Evolutionary conservation across 306 rosid species (phyloP).

Genomic region (Quercus cerris): DNA sequence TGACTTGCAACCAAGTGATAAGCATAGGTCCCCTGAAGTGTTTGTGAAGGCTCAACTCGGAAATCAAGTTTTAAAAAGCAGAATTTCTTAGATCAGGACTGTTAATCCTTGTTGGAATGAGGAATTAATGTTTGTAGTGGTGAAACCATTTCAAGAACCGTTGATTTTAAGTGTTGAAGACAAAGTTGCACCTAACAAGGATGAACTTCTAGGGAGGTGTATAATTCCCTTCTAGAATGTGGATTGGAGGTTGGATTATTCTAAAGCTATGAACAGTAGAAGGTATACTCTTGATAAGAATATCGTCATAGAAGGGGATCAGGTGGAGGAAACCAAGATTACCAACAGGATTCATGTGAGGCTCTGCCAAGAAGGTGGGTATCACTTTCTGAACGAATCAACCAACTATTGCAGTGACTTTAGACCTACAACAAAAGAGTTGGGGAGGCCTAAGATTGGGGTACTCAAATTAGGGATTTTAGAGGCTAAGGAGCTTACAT

Average conservation of each 20-base stretch:
- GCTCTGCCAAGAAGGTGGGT: slow-evolving; percentile 19
- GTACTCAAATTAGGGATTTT: slow-evolving; percentile 21
- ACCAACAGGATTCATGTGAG: slow-evolving; percentile 5
- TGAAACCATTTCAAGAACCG: slow-evolving; percentile 14
- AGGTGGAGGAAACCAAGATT: background rate
- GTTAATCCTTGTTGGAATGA: slow-evolving; percentile 18
- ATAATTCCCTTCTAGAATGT: background rate
- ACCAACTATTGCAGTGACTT: slow-evolving; percentile 8
- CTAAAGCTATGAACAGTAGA: no score
- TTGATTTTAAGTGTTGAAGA: slow-evolving; percentile 19
- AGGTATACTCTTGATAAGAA: background rate
- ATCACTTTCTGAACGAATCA: slow-evolving; percentile 24
- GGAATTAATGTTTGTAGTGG: slow-evolving; percentile 16
- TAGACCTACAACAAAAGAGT: slow-evolving; percentile 1
- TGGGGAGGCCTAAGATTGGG: slow-evolving; percentile 22
- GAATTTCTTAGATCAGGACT: background rate
- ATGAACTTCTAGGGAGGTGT: slow-evolving; percentile 9
- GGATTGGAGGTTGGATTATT: background rate
- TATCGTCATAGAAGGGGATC: background rate
- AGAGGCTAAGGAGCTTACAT: slow-evolving; percentile 5
- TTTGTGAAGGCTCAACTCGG: slow-evolving; percentile 4
- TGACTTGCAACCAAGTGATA: no score
- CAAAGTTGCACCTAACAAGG: background rate
- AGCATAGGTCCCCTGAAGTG: background rate
- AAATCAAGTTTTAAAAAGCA: background rate